Evolutionary conservation across 2,329 filamentous ascomycete species (phyloP).

Genomic region (Diplodia mutila): DNA sequence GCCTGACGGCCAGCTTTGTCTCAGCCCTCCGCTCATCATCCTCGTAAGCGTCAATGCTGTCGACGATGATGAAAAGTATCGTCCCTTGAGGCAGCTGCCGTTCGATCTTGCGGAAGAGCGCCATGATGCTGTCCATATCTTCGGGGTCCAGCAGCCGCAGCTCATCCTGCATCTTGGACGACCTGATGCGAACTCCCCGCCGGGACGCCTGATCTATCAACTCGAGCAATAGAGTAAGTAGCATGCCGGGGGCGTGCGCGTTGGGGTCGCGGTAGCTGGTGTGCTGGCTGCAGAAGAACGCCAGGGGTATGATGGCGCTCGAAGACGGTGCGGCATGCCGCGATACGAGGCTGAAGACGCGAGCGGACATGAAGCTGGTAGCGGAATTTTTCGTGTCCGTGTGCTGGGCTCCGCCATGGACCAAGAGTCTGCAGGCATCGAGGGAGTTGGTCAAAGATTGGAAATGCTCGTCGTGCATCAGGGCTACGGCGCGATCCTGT

Average conservation of each 20-base stretch:
- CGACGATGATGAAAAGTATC: background rate
- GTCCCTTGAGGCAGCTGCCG: background rate
- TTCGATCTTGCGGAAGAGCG: background rate
- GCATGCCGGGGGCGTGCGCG: constrained; percentile 1
- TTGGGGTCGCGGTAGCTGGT: background rate
- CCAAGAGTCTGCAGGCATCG: background rate
- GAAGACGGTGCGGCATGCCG: no score
- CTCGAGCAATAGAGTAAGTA: background rate
- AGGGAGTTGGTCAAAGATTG: background rate
- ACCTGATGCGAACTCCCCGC: background rate
- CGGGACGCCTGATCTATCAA: background rate
- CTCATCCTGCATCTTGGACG: background rate
- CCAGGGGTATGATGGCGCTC: background rate
- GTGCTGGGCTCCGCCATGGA: background rate
- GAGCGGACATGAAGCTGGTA: no score
- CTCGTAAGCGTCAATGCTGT: background rate
- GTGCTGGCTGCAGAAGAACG: background rate
- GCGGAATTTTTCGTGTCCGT: no score
- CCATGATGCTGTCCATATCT: background rate
- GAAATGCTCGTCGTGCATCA: background rate
- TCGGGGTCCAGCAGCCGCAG: background rate
- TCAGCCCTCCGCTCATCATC: background rate
- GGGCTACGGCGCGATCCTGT: background rate
- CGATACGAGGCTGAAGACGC: no score
- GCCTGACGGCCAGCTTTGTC: background rate